Evolutionary conservation across 2,329 filamentous ascomycete genomes (phyloP).

Genomic region (Hymenoscyphus repandus): DNA sequence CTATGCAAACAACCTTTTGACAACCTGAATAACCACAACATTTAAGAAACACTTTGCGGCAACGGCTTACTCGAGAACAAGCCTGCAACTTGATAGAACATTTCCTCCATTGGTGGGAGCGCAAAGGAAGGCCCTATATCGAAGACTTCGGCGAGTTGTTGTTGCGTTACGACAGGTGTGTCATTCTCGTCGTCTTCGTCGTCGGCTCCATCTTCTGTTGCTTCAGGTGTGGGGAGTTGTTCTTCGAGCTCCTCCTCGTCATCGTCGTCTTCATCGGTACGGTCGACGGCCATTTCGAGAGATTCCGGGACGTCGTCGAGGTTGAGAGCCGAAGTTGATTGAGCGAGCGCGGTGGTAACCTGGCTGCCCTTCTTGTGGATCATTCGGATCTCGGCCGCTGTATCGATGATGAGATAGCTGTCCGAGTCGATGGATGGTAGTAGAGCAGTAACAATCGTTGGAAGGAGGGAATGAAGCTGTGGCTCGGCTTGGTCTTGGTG

Average conservation of each 20-base stretch:
- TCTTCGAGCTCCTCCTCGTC: constrained; percentile 10
- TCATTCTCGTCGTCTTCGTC: constrained; percentile 49
- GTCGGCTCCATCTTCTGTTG: constrained; percentile 33
- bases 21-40: constrained; percentile 1
- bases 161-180: constrained; percentile 58
- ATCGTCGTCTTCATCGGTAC: constrained; percentile 32
- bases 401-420: constrained; percentile 72
- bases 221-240: constrained; percentile 26
- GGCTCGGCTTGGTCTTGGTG: constrained; percentile 53
- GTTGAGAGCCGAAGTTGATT: constrained; percentile 44
- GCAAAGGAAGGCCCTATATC: constrained; percentile 64
- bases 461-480: constrained; percentile 51
- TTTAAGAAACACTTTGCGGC: constrained; percentile 15
- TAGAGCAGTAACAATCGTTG: constrained; percentile 59
- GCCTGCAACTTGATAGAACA: constrained; percentile 68
- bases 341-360: constrained; percentile 45
- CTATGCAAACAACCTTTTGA: constrained; percentile 11
- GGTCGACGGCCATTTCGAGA: constrained; percentile 24
- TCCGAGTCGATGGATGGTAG: constrained; percentile 57
- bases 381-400: constrained; percentile 66
- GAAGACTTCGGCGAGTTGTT: constrained; percentile 66
- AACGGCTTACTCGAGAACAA: constrained; percentile 56
- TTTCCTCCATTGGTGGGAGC: constrained; percentile 65
- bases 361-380: constrained; percentile 54
- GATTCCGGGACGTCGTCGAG: constrained; percentile 33